Evolutionary conservation across 2,329 filamentous ascomycete species (phyloP), one percentile per base, ranked within the genome.

Genomic region (Botrytis tulipae): DNA sequence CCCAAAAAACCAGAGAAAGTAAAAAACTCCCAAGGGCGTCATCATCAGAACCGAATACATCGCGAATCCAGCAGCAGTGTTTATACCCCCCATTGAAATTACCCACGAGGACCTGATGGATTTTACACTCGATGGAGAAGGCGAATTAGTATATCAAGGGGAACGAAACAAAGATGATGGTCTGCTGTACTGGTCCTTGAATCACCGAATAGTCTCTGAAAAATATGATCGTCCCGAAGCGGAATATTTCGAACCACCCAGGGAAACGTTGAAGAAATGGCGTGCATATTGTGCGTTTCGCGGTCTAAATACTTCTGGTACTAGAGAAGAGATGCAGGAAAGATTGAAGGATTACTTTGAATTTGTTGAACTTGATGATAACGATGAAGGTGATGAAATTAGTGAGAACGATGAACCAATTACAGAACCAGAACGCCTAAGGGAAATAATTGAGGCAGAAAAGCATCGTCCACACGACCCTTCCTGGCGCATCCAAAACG

Each of bases 271-370:
- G 18, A 65, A 65, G 1, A 66, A 48, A 48, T 66, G 63, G 63
- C 63, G 44, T 20, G 63, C 63, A 4, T 66, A 48, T 48, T 66
- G 63, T 66, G 42, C 63, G 4, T 66, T 66, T 46, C 42, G 20
- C 7, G 40, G 40, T 16, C 9, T 66, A 12, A 29, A 66, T 25
- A 25, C 29, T 12, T 8, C 29, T 1, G 63, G 42, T 4, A 66
- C 29, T 14, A 12, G 29, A 48, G 29, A 35, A 16, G 44, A 66
- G 2, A 66, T 66, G 29, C 44, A 48, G 44, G 6, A 48, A 8
- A 66, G 44, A 37, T 2, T 66, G 10, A 20, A 32, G 3, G 20
- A 46, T 35, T 35, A n/a, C 8, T 44, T 62, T 62, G 22, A 18
- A 22, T 12, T 14, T 16, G n/a, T 12, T 18, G 59, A 14, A 14